phyloP scores from a whole-genome alignment of 1,284 basidiomycete genomes.

The Rhodotorula mucilaginosa region DNA sequence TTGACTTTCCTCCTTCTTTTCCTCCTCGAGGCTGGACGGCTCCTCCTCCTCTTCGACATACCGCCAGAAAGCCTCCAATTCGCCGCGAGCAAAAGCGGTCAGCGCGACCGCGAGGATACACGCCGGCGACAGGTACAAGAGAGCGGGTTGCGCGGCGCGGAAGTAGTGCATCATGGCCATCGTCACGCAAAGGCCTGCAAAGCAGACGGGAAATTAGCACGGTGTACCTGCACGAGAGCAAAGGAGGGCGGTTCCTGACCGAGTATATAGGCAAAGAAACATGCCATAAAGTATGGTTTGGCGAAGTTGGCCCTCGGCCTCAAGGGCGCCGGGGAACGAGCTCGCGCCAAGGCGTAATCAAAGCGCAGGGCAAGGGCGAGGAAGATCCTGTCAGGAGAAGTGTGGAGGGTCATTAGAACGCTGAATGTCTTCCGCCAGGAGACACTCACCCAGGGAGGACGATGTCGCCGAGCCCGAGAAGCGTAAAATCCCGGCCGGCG shows the following conservation, averaged over 20 bases:
- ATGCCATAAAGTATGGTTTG: slow-evolving; percentile 76
- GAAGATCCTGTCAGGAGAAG: slow-evolving; percentile 56
- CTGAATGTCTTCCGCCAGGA: background rate
- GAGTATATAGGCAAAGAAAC: slow-evolving; percentile 69
- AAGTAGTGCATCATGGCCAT: slow-evolving; percentile 85
- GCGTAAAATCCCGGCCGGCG: slow-evolving; percentile 65
- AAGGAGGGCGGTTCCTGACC: slow-evolving; percentile 53
- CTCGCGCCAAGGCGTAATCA: slow-evolving; percentile 60
- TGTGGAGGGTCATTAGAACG: no score
- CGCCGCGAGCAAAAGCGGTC: slow-evolving; percentile 50
- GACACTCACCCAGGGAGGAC: slow-evolving; percentile 61
- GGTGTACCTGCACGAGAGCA: background rate
- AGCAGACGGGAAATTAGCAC: background rate
- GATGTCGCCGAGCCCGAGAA: slow-evolving; percentile 87
- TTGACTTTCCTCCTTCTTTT: no score
- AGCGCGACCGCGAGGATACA: slow-evolving; percentile 64
- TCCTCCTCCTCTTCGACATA: slow-evolving; percentile 22
- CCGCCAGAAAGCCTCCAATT: slow-evolving; percentile 8
- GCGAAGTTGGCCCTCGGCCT: slow-evolving; percentile 51
- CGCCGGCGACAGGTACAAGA: slow-evolving; percentile 73
- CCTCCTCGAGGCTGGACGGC: background rate
- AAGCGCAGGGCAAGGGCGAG: slow-evolving; percentile 83
- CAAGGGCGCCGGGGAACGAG: slow-evolving; percentile 46
- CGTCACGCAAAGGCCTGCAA: slow-evolving; percentile 61
- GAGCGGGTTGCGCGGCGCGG: slow-evolving; percentile 79